A percentile compares a stretch with the other conserved stretches of the same genome.
These are phyloP conservation scores for Yarrowia keelungensis DNA, from an alignment of 805 yeast genomes.

Conservation along the genomic window DNA sequence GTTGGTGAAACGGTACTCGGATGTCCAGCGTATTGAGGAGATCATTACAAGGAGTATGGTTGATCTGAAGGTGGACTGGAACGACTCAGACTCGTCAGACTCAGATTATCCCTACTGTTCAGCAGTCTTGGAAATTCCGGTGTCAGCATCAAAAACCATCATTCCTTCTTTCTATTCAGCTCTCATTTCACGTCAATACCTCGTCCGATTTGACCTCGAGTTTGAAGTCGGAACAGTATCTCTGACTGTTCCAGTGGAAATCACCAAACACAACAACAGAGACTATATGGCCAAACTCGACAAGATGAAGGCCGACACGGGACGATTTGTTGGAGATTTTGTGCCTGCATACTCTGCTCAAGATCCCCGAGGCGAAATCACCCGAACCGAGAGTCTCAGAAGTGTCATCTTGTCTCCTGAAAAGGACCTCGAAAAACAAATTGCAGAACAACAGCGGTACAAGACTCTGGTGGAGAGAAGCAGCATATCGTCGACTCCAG, in stretches of 20 bases:
- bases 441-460: conserved; percentile 28
- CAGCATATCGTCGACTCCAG: conserved; percentile 15
- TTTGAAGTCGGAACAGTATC: conserved; percentile 8
- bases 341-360: conserved; percentile 30
- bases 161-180: conserved; percentile 23
- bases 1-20: conserved; percentile 17
- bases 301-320: conserved; percentile 21
- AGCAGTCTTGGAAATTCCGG: conserved; percentile 5
- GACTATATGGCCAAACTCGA: conserved; percentile 26
- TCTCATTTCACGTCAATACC: conserved; percentile 28
- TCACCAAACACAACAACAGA: conserved; percentile 32
- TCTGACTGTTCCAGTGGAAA: conserved; percentile 15
- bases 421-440: conserved; percentile 19
- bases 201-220: conserved; percentile 19
- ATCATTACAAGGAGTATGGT: conserved; percentile 26
- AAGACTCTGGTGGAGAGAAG: conserved; percentile 20
- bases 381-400: conserved; percentile 15
- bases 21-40: conserved; percentile 21
- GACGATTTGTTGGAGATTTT: conserved; percentile 23
- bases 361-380: conserved; percentile 27
- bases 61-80: conserved; percentile 5
- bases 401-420: conserved; percentile 28
- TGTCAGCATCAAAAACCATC: conserved; percentile 3
- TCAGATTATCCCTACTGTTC: background rate
- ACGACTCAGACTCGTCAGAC: conserved; percentile 18